phyloP scores from a whole-genome alignment of 1,139 yeast genomes.

The Suhomyces bolitotheri region DNA sequence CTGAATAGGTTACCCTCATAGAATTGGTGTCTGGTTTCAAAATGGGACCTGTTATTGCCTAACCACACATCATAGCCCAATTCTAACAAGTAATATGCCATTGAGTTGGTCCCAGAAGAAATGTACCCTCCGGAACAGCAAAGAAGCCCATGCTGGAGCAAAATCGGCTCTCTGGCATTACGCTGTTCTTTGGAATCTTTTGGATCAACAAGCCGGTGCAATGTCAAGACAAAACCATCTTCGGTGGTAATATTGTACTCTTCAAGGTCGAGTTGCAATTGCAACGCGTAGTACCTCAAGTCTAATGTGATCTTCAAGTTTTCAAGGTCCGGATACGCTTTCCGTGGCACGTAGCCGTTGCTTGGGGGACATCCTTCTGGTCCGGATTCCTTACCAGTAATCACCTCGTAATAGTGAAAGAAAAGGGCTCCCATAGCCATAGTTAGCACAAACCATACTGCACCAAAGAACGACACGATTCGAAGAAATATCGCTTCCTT shows the following conservation, averaged over 20 bases:
- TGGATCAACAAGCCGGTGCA: conserved; percentile 66
- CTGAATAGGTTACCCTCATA: conserved; percentile 45
- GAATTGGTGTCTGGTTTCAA: conserved; percentile 61
- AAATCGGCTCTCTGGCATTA: conserved; percentile 52
- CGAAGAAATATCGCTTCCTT: conserved; percentile 24
- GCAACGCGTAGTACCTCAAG: conserved; percentile 63
- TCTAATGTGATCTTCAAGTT: conserved; percentile 37
- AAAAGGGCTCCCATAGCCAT: conserved; percentile 30
- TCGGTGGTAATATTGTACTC: conserved; percentile 63
- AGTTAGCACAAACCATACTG: conserved; percentile 29
- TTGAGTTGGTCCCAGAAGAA: conserved; percentile 71
- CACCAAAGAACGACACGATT: conserved; percentile 29
- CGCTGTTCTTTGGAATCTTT: conserved; percentile 34
- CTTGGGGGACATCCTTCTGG: conserved; percentile 15
- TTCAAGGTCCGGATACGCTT: conserved; percentile 33
- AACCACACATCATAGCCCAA: conserved; percentile 90
- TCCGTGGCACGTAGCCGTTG: conserved; percentile 28
- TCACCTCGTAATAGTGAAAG: conserved; percentile 27
- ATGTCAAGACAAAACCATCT: conserved; percentile 73
- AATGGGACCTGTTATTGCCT: conserved; percentile 89
- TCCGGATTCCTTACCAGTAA: conserved; percentile 26
- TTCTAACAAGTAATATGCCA: conserved; percentile 62
- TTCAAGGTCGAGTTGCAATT: conserved; percentile 59
- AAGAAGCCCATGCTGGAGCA: conserved; percentile 81
- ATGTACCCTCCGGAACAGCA: conserved; percentile 86